A percentile compares a stretch with the other conserved stretches of the same genome.
Conservation (phyloP, 371 early-diverging fungal species). For the Entomophthora muscae region DNA sequence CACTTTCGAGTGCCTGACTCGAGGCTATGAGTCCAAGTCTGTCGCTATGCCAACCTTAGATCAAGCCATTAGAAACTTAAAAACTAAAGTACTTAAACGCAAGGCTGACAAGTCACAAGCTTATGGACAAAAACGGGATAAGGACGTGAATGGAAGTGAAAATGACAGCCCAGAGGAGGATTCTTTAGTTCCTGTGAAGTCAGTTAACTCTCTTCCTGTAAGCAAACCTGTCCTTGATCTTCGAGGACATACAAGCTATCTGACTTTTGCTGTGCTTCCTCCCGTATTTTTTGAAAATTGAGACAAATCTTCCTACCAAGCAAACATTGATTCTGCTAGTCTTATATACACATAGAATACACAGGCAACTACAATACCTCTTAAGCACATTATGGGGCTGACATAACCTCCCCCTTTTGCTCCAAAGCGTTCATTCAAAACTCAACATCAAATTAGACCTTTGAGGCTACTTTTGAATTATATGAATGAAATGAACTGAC, state of each 20-base stretch:
- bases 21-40: conserved; percentile 33
- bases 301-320: too few relatives aligned
- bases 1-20: conserved; percentile 61
- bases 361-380: too few relatives aligned
- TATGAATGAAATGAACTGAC: too few relatives aligned
- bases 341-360: too few relatives aligned
- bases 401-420: too few relatives aligned
- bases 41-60: conserved; percentile 26
- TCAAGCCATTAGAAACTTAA: conserved; percentile 20
- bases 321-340: too few relatives aligned
- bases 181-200: conserved; percentile 8
- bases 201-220: conserved; percentile 18
- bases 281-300: too few relatives aligned
- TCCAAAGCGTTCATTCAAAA: too few relatives aligned
- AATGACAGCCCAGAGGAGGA: conserved; percentile 13
- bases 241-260: conserved; percentile 79
- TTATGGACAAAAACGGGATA: conserved; percentile 19
- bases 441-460: too few relatives aligned
- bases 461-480: too few relatives aligned
- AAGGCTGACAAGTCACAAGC: conserved; percentile 8
- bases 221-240: conserved; percentile 23
- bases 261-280: conserved; percentile 75
- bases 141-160: conserved; percentile 15
- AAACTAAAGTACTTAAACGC: conserved; percentile 11
- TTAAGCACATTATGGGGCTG: too few relatives aligned